Conservation (phyloP, 2,329 filamentous ascomycete species). For the Zalaria sp. region DNA sequence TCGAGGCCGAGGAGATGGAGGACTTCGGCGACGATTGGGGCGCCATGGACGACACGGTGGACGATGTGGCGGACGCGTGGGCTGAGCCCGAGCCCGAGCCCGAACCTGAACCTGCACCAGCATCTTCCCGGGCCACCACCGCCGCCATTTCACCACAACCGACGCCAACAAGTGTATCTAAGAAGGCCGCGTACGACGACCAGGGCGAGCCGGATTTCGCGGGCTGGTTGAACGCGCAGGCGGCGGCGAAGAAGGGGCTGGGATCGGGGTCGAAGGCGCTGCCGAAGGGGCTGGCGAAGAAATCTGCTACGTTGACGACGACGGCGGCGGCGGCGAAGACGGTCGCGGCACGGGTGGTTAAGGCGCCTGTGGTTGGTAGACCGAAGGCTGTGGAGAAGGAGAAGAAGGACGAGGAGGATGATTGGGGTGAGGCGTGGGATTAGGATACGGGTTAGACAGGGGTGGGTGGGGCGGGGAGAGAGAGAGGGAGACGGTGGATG, state of each 20-base stretch:
- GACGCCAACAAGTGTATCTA: not conserved
- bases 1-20: slow-evolving; percentile 27
- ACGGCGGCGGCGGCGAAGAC: slow-evolving; percentile 10
- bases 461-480: too few relatives aligned
- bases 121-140: slow-evolving; percentile 10
- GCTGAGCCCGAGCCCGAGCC: slow-evolving; percentile 32
- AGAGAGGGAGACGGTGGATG: too few relatives aligned
- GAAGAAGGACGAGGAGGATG: slow-evolving; percentile 22
- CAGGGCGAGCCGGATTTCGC: slow-evolving; percentile 88
- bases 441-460: too few relatives aligned
- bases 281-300: slow-evolving; percentile 71
- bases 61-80: slow-evolving; percentile 36
- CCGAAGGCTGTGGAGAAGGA: slow-evolving; percentile 15
- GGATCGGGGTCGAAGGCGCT: slow-evolving; percentile 34
- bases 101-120: slow-evolving; percentile 12
- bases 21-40: slow-evolving; percentile 65
- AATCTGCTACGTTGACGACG: slow-evolving; percentile 20
- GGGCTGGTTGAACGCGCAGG: slow-evolving; percentile 82
- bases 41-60: slow-evolving; percentile 43
- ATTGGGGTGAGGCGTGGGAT: slow-evolving; percentile 25
- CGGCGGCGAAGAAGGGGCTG: slow-evolving; percentile 46
- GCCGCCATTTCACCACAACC: slow-evolving; percentile 9
- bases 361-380: slow-evolving; percentile 2
- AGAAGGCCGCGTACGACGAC: slow-evolving; percentile 53
- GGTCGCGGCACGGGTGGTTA: slow-evolving; percentile 12